These are phyloP conservation scores for Spinellus fusiger DNA, from an alignment of 192 early-diverging fungal species.

Conservation along the genomic window DNA sequence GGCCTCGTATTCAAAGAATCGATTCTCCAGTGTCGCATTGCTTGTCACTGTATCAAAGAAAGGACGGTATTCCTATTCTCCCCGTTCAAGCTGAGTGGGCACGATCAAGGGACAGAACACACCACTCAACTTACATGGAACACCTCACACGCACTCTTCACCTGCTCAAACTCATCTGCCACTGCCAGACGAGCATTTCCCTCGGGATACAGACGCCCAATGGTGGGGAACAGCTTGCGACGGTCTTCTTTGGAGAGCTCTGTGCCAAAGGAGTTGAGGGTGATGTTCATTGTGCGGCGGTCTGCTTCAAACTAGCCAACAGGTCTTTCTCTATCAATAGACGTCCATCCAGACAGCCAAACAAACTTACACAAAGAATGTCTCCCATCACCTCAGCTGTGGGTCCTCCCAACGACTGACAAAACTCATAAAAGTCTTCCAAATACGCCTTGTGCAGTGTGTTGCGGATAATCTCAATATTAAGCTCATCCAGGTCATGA, in stretches of 20 bases:
- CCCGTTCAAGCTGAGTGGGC: too few relatives aligned
- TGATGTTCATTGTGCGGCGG: constrained; percentile 96
- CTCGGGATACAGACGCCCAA: constrained; percentile 91
- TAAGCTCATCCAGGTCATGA: constrained; percentile 97
- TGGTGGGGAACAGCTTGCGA: constrained; percentile 84
- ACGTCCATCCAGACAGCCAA: background rate
- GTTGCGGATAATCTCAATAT: constrained; percentile 99
- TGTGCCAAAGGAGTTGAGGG: constrained; percentile 98
- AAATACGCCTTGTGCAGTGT: constrained; percentile 98
- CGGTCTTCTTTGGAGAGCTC: constrained; percentile 97
- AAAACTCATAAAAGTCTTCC: constrained; percentile 96
- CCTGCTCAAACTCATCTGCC: constrained; percentile 93
- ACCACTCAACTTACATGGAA: too few relatives aligned
- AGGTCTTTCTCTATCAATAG: background rate
- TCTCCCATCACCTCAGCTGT: constrained; percentile 93
- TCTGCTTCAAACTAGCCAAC: constrained; percentile 88
- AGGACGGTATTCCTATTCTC: constrained; percentile 80
- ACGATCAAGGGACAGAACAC: constrained; percentile 5
- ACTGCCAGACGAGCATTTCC: constrained; percentile 75
- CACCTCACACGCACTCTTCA: constrained; percentile 76
- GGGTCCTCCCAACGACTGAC: constrained; percentile 69
- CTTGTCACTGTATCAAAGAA: constrained; percentile 67
- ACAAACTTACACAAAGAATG: constrained; percentile 65
- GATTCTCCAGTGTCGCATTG: constrained; percentile 80
- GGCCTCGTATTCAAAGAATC: constrained; percentile 94